These are phyloP conservation scores for Lignosus rhinocerotis DNA, from an alignment of 1,284 basidiomycete species.

Conservation along the genomic window DNA sequence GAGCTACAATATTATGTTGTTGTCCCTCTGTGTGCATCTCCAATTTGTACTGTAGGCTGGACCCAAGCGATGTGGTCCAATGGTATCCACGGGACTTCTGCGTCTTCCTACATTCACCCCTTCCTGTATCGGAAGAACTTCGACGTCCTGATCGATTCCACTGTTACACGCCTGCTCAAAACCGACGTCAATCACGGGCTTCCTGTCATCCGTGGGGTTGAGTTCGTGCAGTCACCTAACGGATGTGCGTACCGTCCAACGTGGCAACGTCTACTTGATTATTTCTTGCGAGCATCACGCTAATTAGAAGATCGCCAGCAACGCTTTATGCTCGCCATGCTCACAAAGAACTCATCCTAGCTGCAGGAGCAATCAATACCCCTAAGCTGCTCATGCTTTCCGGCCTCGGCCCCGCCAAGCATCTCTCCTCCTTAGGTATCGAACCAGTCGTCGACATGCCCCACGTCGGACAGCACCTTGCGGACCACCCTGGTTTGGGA, in stretches of 20 bases:
- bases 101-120: slow-evolving; percentile 29
- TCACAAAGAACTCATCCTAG: slow-evolving; percentile 29
- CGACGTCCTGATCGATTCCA: slow-evolving; percentile 41
- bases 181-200: slow-evolving; percentile 18
- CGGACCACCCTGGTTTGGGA: slow-evolving; percentile 37
- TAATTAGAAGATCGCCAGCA: slow-evolving; percentile 11
- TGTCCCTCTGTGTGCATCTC: not conserved
- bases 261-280: not conserved
- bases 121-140: slow-evolving; percentile 38
- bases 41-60: not conserved
- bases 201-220: not conserved
- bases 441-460: slow-evolving; percentile 34
- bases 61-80: not conserved
- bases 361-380: slow-evolving; percentile 23
- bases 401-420: slow-evolving; percentile 23
- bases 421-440: slow-evolving; percentile 27
- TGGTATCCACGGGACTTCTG: too few relatives aligned
- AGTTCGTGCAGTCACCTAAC: too few relatives aligned
- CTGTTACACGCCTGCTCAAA: slow-evolving; percentile 39
- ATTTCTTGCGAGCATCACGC: slow-evolving; percentile 35
- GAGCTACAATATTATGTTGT: not conserved
- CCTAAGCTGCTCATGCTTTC: slow-evolving; percentile 36
- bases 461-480: slow-evolving; percentile 37
- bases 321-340: slow-evolving; percentile 22
- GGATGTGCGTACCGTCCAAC: too few relatives aligned